These are phyloP conservation scores for Fomitopsis palustris DNA, from an alignment of 1,284 basidiomycete species.

Conservation along the genomic window DNA sequence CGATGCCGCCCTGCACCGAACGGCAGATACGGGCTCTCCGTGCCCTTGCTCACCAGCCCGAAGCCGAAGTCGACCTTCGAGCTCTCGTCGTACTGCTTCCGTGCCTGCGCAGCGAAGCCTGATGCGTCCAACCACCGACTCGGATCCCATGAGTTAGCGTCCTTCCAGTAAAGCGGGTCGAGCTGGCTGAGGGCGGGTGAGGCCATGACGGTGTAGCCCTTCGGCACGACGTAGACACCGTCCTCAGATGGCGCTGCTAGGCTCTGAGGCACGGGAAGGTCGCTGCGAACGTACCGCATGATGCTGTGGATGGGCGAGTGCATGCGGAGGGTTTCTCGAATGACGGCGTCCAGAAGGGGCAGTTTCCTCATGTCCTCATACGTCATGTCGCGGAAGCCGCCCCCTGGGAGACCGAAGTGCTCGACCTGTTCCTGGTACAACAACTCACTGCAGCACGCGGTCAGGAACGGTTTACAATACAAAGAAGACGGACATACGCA, in stretches of 20 bases:
- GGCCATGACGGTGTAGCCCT: constrained; percentile 89
- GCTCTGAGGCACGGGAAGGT: constrained; percentile 80
- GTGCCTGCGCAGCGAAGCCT: constrained; percentile 74
- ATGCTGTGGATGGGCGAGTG: constrained; percentile 94
- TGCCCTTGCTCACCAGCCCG: constrained; percentile 90
- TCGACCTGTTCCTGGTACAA: constrained; percentile 90
- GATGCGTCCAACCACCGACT: constrained; percentile 81
- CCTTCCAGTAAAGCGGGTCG: constrained; percentile 84
- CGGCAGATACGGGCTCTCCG: constrained; percentile 89
- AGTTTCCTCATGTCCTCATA: constrained; percentile 87
- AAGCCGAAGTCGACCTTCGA: constrained; percentile 97
- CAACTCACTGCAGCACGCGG: constrained; percentile 47
- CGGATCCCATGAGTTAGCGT: constrained; percentile 76
- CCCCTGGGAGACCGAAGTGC: constrained; percentile 78
- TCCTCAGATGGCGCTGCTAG: constrained; percentile 77
- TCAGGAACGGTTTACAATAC: constrained; percentile 1
- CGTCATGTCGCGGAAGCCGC: constrained; percentile 76
- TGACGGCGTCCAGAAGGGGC: constrained; percentile 84
- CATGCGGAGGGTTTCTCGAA: constrained; percentile 89
- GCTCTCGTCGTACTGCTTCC: constrained; percentile 73
- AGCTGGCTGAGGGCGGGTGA: constrained; percentile 88
- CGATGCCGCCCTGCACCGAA: constrained; percentile 96
- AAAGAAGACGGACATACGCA: constrained; percentile 48
- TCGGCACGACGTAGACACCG: constrained; percentile 81
- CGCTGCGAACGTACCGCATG: constrained; percentile 85